Percentiles rank a stretch among this genome's conserved stretches.
These are phyloP conservation scores for Fusarium sp. DNA, from an alignment of 2,329 filamentous ascomycete genomes.

Conservation along the genomic window DNA sequence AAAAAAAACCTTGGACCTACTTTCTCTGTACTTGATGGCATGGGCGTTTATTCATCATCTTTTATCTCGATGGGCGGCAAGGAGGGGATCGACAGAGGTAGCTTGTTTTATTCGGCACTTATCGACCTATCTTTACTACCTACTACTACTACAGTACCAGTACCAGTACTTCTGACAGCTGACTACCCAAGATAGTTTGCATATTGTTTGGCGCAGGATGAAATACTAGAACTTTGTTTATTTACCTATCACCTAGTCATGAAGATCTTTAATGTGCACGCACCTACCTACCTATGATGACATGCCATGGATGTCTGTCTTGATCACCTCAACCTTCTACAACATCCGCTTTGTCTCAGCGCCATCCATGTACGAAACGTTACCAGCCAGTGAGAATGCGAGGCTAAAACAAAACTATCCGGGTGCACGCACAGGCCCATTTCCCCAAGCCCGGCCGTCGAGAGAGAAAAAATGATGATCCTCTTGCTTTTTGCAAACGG, in stretches of 20 bases:
- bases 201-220: conserved; percentile 44
- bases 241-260: neutral
- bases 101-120: conserved; percentile 2
- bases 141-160: no score
- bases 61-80: conserved; percentile 13
- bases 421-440: neutral
- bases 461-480: no score
- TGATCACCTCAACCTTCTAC: neutral
- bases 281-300: neutral
- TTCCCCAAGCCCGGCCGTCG: neutral
- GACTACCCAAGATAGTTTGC: conserved; percentile 30
- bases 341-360: neutral
- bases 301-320: neutral
- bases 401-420: conserved; percentile 1
- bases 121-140: conserved; percentile 16
- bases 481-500: no score
- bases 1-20: conserved; percentile 5
- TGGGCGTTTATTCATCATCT: conserved; percentile 33
- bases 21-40: conserved; percentile 29
- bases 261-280: neutral
- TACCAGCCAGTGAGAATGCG: conserved; percentile 9
- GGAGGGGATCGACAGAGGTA: conserved; percentile 9
- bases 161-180: conserved; percentile 17
- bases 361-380: conserved; percentile 10
- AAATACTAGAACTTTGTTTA: conserved; percentile 30